Evolutionary conservation across 2,329 filamentous ascomycete species (phyloP), one percentile per base, ranked within the genome.

Genomic region (Fusarium staphyleae): DNA sequence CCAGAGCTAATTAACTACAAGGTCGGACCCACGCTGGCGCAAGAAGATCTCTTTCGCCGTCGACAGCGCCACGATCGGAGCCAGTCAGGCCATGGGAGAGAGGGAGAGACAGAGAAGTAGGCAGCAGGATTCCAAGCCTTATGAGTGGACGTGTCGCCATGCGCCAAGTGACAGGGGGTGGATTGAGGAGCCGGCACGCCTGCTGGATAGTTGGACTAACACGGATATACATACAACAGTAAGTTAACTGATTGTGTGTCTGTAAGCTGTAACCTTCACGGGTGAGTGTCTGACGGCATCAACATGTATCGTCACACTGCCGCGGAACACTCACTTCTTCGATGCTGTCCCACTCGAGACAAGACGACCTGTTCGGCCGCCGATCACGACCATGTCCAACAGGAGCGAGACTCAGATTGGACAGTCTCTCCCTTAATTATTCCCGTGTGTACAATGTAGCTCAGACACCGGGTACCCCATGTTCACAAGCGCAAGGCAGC

Each of bases 121-220:
- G 69, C 68, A 71, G 60, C 69, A 70, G 69, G 56, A 69, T 72
- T 71, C 55, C 50, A 49, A 43, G 41, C 19, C 16, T 55, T 32
- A 41, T 69, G 63, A 70, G 56, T 67, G 68, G 68, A 48, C 48
- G 48, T 26, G 39, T 16, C 33, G n/a, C 14, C 28, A 50, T 55
- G 43, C 24, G 26, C 40, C 48, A 43, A 48, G 44, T 22, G 22
- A 19, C n/a, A 28, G 30, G 22, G 29, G 37, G n/a, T n/a, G n/a
- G n/a, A n/a, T 4, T 39, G 35, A 45, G 10, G 19, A 24, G 22
- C 22, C 22, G 22, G 9, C 22, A 24, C 5, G n/a, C n/a, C n/a
- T n/a, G n/a, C n/a, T n/a, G n/a, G n/a, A 24, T 8, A 24, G 19
- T 6, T 22, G 6, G 19, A 22, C 19, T 22, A 6, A 22, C 19